phyloP scores from a whole-genome alignment of 2,329 filamentous ascomycete genomes.

The Penicillium oxalicum region DNA sequence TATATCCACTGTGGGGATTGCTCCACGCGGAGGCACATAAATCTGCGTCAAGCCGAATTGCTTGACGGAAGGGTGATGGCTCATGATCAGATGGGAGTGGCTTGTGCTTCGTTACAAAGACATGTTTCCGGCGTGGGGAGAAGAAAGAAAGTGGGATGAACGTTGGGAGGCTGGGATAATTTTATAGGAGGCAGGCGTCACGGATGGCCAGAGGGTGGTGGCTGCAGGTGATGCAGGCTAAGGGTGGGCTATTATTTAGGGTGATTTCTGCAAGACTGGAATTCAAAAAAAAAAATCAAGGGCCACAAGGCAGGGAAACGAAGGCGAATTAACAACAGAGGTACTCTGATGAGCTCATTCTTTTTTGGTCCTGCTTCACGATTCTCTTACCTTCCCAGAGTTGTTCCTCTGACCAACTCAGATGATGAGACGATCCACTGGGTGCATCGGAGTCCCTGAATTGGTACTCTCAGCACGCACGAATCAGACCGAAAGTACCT shows the following conservation, averaged over 20 bases:
- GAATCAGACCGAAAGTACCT: no score
- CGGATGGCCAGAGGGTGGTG: not conserved
- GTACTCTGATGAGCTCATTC: no score
- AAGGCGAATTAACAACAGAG: no score
- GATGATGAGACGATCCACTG: conserved; percentile 6
- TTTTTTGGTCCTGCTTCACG: not conserved
- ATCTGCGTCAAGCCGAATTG: conserved; percentile 40
- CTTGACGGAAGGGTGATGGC: conserved; percentile 25
- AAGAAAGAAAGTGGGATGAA: not conserved
- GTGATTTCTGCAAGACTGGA: no score
- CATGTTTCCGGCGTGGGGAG: conserved; percentile 3
- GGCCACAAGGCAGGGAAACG: no score
- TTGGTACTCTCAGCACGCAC: not conserved
- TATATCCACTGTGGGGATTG: conserved; percentile 45
- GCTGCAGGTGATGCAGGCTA: conserved; percentile 8
- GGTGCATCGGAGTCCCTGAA: not conserved
- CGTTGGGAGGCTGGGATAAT: not conserved
- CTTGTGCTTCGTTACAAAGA: not conserved
- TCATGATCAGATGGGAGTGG: conserved; percentile 12
- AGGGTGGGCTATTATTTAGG: no score
- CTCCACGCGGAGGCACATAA: conserved; percentile 31
- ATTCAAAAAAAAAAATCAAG: no score
- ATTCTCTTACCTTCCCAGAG: no score
- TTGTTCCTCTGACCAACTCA: conserved; percentile 13
- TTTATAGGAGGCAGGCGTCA: conserved; percentile 7